These are phyloP conservation scores for Russula dissimulans DNA, from an alignment of 768 basidiomycete genomes.

Conservation along the genomic window DNA sequence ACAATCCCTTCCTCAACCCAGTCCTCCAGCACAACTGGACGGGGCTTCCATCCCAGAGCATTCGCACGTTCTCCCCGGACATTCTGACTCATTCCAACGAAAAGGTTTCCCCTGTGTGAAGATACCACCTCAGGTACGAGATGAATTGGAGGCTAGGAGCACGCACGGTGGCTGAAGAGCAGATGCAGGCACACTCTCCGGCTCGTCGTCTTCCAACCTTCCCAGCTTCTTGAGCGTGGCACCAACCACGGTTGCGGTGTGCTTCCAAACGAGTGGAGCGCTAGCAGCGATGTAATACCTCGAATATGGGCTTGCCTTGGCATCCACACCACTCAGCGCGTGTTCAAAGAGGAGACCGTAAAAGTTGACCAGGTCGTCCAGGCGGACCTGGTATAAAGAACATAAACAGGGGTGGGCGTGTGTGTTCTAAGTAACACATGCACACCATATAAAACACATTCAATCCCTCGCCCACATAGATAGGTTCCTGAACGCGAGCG, in stretches of 20 bases:
- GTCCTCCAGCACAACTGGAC: not conserved
- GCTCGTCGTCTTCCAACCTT: not conserved
- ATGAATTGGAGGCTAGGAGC: too few relatives aligned
- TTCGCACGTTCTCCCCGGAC: not conserved
- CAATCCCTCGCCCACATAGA: slow-evolving; percentile 7
- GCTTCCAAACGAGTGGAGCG: slow-evolving; percentile 1
- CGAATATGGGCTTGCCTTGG: slow-evolving; percentile 11
- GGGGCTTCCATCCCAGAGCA: not conserved
- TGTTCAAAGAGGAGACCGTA: slow-evolving; percentile 8
- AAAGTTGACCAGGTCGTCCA: slow-evolving; percentile 8
- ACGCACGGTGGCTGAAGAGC: not conserved
- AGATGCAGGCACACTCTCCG: slow-evolving; percentile 1
- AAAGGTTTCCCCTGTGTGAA: not conserved
- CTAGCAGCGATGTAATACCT: slow-evolving; percentile 8
- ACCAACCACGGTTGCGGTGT: not conserved
- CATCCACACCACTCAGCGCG: not conserved
- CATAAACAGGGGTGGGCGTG: not conserved
- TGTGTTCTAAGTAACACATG: too few relatives aligned
- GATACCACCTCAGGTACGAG: not conserved
- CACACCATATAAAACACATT: slow-evolving; percentile 12
- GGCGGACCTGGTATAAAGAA: not conserved
- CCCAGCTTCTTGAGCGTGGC: not conserved
- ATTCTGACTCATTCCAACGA: not conserved
- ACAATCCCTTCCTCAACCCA: not conserved
- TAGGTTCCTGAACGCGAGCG: not conserved